Evolutionary conservation across 495 filamentous ascomycete genomes (phyloP).

Genomic region (Aspergillus ostianus): DNA sequence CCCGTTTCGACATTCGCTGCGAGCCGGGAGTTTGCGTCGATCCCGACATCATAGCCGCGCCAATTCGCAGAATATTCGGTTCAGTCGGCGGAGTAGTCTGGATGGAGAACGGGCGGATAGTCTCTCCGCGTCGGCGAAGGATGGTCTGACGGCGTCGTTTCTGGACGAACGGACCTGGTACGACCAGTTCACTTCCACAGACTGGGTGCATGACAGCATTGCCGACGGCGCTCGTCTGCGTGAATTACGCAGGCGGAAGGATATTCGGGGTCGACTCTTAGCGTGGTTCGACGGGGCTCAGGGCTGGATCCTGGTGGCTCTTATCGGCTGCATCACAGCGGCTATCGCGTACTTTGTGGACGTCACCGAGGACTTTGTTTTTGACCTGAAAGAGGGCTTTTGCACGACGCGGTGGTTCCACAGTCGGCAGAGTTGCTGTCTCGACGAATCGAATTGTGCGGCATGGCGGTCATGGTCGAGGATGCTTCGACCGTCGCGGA

Average conservation of each 20-base stretch:
- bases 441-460: slow-evolving; percentile 58
- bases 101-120: slow-evolving; percentile 39
- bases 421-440: slow-evolving; percentile 76
- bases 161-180: slow-evolving; percentile 94
- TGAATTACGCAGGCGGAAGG: slow-evolving; percentile 74
- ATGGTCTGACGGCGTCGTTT: slow-evolving; percentile 50
- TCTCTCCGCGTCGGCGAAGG: slow-evolving; percentile 55
- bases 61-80: slow-evolving; percentile 57
- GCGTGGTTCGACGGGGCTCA: slow-evolving; percentile 84
- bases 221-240: slow-evolving; percentile 89
- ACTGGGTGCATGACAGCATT: slow-evolving; percentile 98
- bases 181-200: slow-evolving; percentile 97
- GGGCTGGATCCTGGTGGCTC: slow-evolving; percentile 90
- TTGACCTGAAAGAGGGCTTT: slow-evolving; percentile 89
- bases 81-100: slow-evolving; percentile 47
- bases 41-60: slow-evolving; percentile 64
- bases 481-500: slow-evolving; percentile 51
- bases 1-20: slow-evolving; percentile 30
- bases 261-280: slow-evolving; percentile 73
- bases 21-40: slow-evolving; percentile 45
- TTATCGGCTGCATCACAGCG: slow-evolving; percentile 87
- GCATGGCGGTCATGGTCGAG: slow-evolving; percentile 78
- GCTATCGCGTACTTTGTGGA: slow-evolving; percentile 86
- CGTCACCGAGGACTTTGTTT: slow-evolving; percentile 76
- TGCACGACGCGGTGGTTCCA: slow-evolving; percentile 70